Evolutionary conservation across 768 basidiomycete species (phyloP).

Genomic region (Cantharellus anzutake): DNA sequence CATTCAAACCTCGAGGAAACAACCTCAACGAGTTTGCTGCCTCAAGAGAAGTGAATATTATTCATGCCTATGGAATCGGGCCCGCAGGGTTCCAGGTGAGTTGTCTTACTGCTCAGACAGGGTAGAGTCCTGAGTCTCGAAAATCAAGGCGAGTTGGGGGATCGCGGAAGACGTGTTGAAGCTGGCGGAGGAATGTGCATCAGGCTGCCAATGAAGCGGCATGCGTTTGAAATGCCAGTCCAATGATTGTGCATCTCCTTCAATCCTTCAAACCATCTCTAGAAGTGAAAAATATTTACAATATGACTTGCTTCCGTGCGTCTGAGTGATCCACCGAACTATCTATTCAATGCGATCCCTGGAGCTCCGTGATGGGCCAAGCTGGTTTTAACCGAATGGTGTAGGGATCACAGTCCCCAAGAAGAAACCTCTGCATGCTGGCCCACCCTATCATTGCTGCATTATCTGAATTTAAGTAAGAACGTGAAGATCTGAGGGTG

Average conservation of each 20-base stretch:
- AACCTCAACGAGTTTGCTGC: slow-evolving; percentile 10
- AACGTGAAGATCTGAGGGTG: background rate
- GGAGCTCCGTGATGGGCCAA: slow-evolving; percentile 58
- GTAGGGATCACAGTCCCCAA: slow-evolving; percentile 40
- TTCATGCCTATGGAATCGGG: slow-evolving; percentile 46
- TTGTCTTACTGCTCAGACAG: background rate
- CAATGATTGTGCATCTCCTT: background rate
- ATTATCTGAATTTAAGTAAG: slow-evolving; percentile 41
- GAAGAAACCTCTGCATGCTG: slow-evolving; percentile 60
- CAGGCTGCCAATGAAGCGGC: no score
- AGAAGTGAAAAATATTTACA: no score
- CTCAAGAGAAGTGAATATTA: slow-evolving; percentile 17
- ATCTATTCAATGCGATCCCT: background rate
- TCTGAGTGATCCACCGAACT: background rate
- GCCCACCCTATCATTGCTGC: slow-evolving; percentile 96
- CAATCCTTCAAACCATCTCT: background rate
- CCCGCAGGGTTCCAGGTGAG: slow-evolving; percentile 9
- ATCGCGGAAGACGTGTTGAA: slow-evolving; percentile 22
- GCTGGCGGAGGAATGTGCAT: slow-evolving; percentile 4
- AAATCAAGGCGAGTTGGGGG: slow-evolving; percentile 21
- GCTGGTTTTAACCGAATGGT: slow-evolving; percentile 40
- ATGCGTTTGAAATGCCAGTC: background rate
- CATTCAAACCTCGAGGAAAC: slow-evolving; percentile 9
- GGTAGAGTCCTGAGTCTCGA: slow-evolving; percentile 22
- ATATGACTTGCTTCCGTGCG: no score